Evolutionary conservation across 495 filamentous ascomycete species (phyloP).

Genomic region (Sporormia fimetaria): DNA sequence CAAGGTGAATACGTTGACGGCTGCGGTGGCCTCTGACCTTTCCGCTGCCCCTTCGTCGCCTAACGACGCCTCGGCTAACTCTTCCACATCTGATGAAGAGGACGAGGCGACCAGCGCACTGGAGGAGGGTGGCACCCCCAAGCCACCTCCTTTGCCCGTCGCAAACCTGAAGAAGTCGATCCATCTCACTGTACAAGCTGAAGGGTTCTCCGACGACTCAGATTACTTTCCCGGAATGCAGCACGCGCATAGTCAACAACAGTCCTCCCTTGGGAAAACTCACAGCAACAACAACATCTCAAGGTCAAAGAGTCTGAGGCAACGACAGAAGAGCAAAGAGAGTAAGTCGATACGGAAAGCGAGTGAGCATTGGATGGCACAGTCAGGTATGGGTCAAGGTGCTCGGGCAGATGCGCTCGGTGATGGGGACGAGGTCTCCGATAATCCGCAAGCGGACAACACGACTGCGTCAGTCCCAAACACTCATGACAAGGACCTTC

Average conservation of each 20-base stretch:
- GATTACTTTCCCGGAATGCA: slow-evolving; percentile 24
- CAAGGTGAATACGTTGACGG: slow-evolving; percentile 10
- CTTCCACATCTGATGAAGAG: slow-evolving; percentile 5
- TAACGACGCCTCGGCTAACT: slow-evolving; percentile 20
- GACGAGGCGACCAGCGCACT: slow-evolving; percentile 3
- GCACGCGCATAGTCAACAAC: slow-evolving; percentile 3
- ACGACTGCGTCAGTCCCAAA: slow-evolving; percentile 1
- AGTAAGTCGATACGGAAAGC: slow-evolving; percentile 21
- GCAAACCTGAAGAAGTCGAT: slow-evolving; percentile 13
- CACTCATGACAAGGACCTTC: slow-evolving; percentile 7
- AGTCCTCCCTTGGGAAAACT: slow-evolving; percentile 3
- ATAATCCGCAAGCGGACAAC: slow-evolving; percentile 7
- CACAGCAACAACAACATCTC: not conserved
- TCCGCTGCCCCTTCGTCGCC: slow-evolving; percentile 14
- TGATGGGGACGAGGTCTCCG: slow-evolving; percentile 28
- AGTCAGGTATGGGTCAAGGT: slow-evolving; percentile 33
- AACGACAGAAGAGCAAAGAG: slow-evolving; percentile 13
- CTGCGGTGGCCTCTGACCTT: slow-evolving; percentile 2
- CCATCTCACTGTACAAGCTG: slow-evolving; percentile 21
- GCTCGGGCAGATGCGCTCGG: slow-evolving; percentile 34
- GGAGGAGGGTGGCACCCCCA: slow-evolving; percentile 8
- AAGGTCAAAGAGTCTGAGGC: slow-evolving; percentile 3
- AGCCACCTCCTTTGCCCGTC: slow-evolving; percentile 10
- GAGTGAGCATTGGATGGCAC: slow-evolving; percentile 30
- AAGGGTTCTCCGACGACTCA: slow-evolving; percentile 30